These are phyloP conservation scores for Saccharomycopsis lassenensis DNA, from an alignment of 805 yeast genomes.

Conservation along the genomic window DNA sequence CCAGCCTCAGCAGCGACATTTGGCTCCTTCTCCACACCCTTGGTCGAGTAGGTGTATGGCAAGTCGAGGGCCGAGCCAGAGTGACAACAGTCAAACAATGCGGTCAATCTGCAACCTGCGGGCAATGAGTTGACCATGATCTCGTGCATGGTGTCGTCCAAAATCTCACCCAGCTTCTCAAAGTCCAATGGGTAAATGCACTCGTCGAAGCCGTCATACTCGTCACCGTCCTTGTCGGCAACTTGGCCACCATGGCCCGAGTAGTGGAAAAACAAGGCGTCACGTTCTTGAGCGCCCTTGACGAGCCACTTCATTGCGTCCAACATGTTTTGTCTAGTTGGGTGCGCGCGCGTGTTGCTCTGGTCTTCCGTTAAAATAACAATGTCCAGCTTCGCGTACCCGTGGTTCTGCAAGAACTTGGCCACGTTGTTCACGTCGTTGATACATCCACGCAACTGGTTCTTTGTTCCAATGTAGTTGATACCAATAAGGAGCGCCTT, in stretches of 20 bases:
- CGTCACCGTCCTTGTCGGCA: slow-evolving; percentile 49
- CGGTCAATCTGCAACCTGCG: slow-evolving; percentile 57
- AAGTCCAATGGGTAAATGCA: slow-evolving; percentile 56
- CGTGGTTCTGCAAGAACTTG: slow-evolving; percentile 24
- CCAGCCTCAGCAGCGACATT: slow-evolving; percentile 59
- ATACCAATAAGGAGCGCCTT: slow-evolving; percentile 63
- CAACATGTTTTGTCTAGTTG: slow-evolving; percentile 53
- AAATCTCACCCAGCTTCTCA: slow-evolving; percentile 47
- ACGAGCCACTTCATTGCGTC: slow-evolving; percentile 70
- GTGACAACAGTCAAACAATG: slow-evolving; percentile 66
- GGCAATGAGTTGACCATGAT: slow-evolving; percentile 51
- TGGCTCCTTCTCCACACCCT: slow-evolving; percentile 65
- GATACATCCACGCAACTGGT: slow-evolving; percentile 55
- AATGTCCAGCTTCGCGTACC: slow-evolving; percentile 26
- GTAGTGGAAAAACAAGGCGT: slow-evolving; percentile 59
- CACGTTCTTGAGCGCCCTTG: slow-evolving; percentile 53
- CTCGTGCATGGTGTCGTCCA: slow-evolving; percentile 57
- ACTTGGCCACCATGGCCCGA: slow-evolving; percentile 70
- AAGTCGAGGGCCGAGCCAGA: slow-evolving; percentile 65
- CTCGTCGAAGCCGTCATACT: slow-evolving; percentile 52
- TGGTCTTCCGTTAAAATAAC: slow-evolving; percentile 41
- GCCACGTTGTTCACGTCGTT: slow-evolving; percentile 50
- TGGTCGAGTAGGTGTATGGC: slow-evolving; percentile 60
- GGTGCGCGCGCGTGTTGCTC: slow-evolving; percentile 28
- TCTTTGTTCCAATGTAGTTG: slow-evolving; percentile 50